Evolutionary conservation across 345 rosid species (phyloP).

Genomic region (Salix exigua): DNA sequence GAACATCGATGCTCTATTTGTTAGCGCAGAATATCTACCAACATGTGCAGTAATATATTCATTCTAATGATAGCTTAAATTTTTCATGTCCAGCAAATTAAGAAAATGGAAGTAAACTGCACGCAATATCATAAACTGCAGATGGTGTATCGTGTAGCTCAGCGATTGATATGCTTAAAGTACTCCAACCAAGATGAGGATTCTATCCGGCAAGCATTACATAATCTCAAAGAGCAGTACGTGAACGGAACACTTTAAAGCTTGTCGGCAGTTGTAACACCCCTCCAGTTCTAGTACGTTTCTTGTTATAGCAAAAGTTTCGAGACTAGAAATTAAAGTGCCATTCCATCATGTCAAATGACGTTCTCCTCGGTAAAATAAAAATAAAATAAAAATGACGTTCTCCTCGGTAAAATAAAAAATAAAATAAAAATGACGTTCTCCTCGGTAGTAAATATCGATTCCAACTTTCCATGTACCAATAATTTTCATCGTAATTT

Average conservation of each 20-base stretch:
- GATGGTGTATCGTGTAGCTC: constrained; percentile 51
- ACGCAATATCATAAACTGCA: constrained; percentile 40
- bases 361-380: not conserved
- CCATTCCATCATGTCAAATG: not conserved
- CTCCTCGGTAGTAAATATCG: not conserved
- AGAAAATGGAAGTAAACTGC: constrained; percentile 65
- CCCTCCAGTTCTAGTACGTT: not conserved
- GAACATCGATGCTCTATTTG: too few relatives aligned
- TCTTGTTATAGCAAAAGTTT: not conserved
- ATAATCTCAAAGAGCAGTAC: constrained; percentile 57
- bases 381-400: too few relatives aligned
- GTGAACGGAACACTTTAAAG: constrained; percentile 34
- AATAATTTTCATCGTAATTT: not conserved
- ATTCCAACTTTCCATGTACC: too few relatives aligned
- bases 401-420: too few relatives aligned
- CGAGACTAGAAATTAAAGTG: not conserved
- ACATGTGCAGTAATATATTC: not conserved
- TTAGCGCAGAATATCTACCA: not conserved
- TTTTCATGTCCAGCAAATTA: constrained; percentile 45
- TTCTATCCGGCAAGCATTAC: constrained; percentile 63
- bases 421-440: not conserved
- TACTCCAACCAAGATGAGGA: constrained; percentile 61
- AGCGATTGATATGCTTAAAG: constrained; percentile 67
- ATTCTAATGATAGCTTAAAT: not conserved
- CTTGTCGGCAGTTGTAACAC: not conserved